Percentiles rank a stretch among this genome's conserved stretches.
Conservation (phyloP, 805 yeast species). For the Kregervanrija pseudodelftensis region DNA sequence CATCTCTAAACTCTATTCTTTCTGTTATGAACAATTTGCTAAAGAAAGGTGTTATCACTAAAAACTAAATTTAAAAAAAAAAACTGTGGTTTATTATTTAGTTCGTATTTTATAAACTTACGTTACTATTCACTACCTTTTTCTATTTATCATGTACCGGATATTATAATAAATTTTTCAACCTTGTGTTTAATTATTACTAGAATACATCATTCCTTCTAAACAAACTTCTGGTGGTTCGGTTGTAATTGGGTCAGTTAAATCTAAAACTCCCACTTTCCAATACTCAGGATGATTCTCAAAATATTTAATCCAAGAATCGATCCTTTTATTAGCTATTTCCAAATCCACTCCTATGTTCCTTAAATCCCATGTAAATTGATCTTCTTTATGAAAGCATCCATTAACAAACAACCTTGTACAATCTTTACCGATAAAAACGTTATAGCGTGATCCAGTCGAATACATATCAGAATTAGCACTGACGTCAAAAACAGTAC, state of each 20-base stretch:
- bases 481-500: conserved; percentile 59
- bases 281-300: conserved; percentile 42
- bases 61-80: conserved; percentile 3
- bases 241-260: not conserved
- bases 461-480: conserved; percentile 38
- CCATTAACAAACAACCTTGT: conserved; percentile 69
- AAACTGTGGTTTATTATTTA: not conserved
- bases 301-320: conserved; percentile 48
- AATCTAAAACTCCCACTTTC: conserved; percentile 48
- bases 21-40: conserved; percentile 52
- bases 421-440: conserved; percentile 59
- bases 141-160: not conserved
- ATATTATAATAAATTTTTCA: not conserved
- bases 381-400: conserved; percentile 47
- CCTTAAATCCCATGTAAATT: conserved; percentile 59
- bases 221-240: conserved; percentile 1
- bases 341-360: conserved; percentile 39
- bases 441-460: conserved; percentile 39
- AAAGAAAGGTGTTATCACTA: conserved; percentile 11
- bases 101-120: not conserved
- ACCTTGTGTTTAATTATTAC: no score
- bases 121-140: not conserved
- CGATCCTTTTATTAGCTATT: conserved; percentile 31
- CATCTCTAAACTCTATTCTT: conserved; percentile 64
- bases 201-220: conserved; percentile 3